Evolutionary conservation across 306 rosid genomes (phyloP).

Genomic region (Vigna trinervia): DNA sequence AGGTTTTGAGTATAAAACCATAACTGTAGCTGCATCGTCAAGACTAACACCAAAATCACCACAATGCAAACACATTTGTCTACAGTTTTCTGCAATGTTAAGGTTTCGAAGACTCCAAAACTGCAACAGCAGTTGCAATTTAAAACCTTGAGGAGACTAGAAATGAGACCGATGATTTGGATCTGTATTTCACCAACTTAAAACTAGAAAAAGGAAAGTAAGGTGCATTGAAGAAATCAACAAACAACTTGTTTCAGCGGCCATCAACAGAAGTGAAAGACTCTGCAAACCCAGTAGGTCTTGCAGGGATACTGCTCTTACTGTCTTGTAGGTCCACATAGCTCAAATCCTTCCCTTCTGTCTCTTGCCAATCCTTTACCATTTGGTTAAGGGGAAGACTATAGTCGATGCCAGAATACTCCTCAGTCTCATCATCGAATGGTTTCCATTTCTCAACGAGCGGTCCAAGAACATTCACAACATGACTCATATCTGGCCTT

Average conservation of each 20-base stretch:
- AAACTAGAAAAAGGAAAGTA: neutral
- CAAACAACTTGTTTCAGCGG: conserved; percentile 58
- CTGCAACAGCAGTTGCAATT: neutral
- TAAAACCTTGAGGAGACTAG: neutral
- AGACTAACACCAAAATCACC: neutral
- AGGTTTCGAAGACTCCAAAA: neutral
- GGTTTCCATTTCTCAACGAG: conserved; percentile 94
- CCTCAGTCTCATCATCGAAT: conserved; percentile 63
- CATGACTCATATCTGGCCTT: conserved; percentile 87
- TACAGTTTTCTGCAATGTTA: neutral
- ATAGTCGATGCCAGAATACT: conserved; percentile 76
- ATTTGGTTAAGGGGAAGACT: conserved; percentile 83
- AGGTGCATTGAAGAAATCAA: conserved; percentile 33
- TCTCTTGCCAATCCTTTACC: conserved; percentile 94
- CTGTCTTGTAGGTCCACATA: conserved; percentile 68
- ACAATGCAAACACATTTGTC: neutral
- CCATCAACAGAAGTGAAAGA: conserved; percentile 88
- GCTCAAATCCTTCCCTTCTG: conserved; percentile 75
- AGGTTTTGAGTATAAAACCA: neutral
- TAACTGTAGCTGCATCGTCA: neutral
- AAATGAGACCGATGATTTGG: neutral
- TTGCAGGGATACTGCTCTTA: conserved; percentile 84
- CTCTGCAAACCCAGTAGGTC: conserved; percentile 84
- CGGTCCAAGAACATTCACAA: conserved; percentile 71
- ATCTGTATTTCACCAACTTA: conserved; percentile 43